Evolutionary conservation across 768 basidiomycete genomes (phyloP).

Genomic region (Kwoniella sp.): DNA sequence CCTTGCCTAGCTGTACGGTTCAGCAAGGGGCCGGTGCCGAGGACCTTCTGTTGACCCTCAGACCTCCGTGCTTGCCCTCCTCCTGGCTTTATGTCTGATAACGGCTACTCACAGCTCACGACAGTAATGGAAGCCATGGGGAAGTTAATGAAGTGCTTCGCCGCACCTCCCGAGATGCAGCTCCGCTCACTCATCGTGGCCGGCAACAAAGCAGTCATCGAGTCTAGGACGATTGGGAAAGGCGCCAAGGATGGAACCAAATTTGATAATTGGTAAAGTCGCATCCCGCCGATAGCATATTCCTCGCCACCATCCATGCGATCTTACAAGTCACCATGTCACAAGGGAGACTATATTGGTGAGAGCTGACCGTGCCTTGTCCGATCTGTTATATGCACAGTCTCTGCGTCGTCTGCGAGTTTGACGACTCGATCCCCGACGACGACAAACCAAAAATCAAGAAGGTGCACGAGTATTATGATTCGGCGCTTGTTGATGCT

Average conservation of each 20-base stretch:
- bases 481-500: constrained; percentile 9
- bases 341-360: too few relatives aligned
- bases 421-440: not conserved
- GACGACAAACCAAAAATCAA: constrained; percentile 10
- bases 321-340: too few relatives aligned
- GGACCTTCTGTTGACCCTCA: too few relatives aligned
- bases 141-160: not conserved
- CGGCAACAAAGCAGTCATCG: not conserved
- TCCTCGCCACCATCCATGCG: too few relatives aligned
- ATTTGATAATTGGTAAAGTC: constrained; percentile 3
- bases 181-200: constrained; percentile 1
- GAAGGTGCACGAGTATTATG: constrained; percentile 6
- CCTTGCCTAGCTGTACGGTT: too few relatives aligned
- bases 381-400: not conserved
- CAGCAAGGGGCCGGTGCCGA: too few relatives aligned
- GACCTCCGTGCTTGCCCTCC: too few relatives aligned
- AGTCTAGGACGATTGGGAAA: not conserved
- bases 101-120: not conserved
- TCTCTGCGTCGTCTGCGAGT: not conserved
- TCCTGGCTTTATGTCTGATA: too few relatives aligned
- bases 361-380: not conserved
- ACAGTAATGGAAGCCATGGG: not conserved
- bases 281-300: too few relatives aligned
- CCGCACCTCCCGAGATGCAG: not conserved
- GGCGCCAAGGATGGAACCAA: constrained; percentile 6